Conservation (phyloP, 352 stramenopile species). For the Globisporangium takayamanum region DNA sequence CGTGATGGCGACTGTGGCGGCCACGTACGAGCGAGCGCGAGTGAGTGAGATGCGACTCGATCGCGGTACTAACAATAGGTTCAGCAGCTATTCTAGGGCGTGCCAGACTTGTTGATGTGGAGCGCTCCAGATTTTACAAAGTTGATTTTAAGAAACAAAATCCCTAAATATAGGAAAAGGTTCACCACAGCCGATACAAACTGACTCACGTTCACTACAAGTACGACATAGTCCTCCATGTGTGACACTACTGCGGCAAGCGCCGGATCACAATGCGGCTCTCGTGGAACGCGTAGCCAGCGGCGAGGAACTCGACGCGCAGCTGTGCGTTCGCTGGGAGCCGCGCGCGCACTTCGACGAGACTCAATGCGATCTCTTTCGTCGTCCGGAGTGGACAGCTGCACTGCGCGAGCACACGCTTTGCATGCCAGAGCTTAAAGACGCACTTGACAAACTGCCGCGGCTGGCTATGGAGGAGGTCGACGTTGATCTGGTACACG, state of each 20-base stretch:
- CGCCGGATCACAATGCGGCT: conserved; percentile 31
- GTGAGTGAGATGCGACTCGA: too few species aligned
- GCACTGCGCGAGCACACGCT: conserved; percentile 29
- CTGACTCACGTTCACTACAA: too few species aligned
- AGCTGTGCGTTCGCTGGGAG: conserved; percentile 27
- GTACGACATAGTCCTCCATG: too few species aligned
- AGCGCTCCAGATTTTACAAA: neutral
- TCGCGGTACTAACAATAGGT: too few species aligned
- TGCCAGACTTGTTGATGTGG: neutral
- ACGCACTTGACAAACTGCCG: conserved; percentile 26
- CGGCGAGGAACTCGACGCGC: conserved; percentile 33
- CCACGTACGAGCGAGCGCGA: too few species aligned
- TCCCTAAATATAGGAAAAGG: too few species aligned
- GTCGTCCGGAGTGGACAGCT: conserved; percentile 27
- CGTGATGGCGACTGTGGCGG: too few species aligned
- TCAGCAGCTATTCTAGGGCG: too few species aligned
- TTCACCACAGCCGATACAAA: too few species aligned
- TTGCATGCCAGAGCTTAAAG: conserved; percentile 34
- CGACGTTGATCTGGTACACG: conserved; percentile 37
- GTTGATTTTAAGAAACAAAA: too few species aligned
- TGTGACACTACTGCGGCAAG: conserved; percentile 6
- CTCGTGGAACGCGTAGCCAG: conserved; percentile 38
- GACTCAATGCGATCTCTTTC: conserved; percentile 33
- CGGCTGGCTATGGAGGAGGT: conserved; percentile 32
- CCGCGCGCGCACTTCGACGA: conserved; percentile 27